Evolutionary conservation across 129 eudicot species (phyloP).

Genomic region (Escallonia herrerae): DNA sequence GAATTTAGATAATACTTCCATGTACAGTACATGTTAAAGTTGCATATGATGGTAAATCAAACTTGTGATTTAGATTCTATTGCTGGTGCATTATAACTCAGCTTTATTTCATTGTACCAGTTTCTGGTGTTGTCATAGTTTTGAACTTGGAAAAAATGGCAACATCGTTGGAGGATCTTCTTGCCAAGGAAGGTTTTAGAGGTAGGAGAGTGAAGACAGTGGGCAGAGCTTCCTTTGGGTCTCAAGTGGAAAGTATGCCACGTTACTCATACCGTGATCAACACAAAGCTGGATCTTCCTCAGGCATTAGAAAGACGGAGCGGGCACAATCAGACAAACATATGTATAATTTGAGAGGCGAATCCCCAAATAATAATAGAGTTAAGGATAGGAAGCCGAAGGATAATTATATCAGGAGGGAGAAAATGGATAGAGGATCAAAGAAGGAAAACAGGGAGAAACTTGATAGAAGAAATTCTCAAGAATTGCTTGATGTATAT

Average conservation of each 20-base stretch:
- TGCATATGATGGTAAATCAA: not conserved
- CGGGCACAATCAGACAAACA: conserved; percentile 54
- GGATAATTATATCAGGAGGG: conserved; percentile 25
- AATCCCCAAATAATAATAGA: conserved; percentile 34
- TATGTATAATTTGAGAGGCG: conserved; percentile 27
- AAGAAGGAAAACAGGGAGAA: conserved; percentile 21
- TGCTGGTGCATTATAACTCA: not conserved
- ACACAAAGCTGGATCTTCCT: conserved; percentile 24
- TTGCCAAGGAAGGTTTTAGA: conserved; percentile 67
- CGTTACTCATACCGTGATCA: conserved; percentile 22
- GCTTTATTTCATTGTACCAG: conserved; percentile 16
- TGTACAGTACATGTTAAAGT: not conserved
- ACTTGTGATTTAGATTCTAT: not conserved
- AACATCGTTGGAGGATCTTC: conserved; percentile 75
- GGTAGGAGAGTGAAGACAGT: conserved; percentile 42
- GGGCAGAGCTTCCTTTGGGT: conserved; percentile 34
- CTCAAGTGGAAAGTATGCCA: conserved; percentile 27
- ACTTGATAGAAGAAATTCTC: conserved; percentile 19
- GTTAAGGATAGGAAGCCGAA: conserved; percentile 24
- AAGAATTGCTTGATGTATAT: conserved; percentile 16
- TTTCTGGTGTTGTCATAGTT: conserved; percentile 13
- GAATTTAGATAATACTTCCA: not conserved
- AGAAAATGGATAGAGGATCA: conserved; percentile 9
- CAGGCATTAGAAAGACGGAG: conserved; percentile 34
- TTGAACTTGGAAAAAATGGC: conserved; percentile 38